Conservation (phyloP, 2,329 filamentous ascomycete genomes). For the Pyrenophora tritici-repentis region DNA sequence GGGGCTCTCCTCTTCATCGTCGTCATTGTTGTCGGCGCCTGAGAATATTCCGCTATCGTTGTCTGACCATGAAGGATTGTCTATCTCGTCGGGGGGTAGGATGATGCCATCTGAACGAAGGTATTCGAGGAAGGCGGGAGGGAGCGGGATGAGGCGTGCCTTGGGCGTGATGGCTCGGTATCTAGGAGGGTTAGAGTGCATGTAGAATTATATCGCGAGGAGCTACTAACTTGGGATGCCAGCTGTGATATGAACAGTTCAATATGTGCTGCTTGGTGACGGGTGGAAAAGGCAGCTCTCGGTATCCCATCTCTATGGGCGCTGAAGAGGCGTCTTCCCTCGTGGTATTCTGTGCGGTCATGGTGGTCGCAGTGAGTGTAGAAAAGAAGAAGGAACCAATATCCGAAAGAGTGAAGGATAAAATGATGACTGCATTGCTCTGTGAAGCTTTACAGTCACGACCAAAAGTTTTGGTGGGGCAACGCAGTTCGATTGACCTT, state of each 20-base stretch:
- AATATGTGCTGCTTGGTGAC: conserved; percentile 85
- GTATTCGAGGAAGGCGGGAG: conserved; percentile 77
- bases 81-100: conserved; percentile 71
- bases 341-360: conserved; percentile 19
- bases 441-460: conserved; percentile 28
- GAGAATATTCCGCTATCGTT: conserved; percentile 60
- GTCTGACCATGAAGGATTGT: conserved; percentile 51
- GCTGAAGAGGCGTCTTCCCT: conserved; percentile 1
- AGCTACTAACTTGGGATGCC: conserved; percentile 72
- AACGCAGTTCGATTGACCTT: conserved; percentile 2
- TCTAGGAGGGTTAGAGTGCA: conserved; percentile 47
- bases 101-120: conserved; percentile 92
- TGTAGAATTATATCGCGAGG: not conserved
- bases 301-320: conserved; percentile 23
- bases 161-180: conserved; percentile 83
- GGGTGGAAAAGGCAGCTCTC: conserved; percentile 73
- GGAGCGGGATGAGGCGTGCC: conserved; percentile 80
- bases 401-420: not conserved
- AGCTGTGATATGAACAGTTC: conserved; percentile 91
- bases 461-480: conserved; percentile 38
- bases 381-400: not conserved
- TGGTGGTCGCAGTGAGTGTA: conserved; percentile 20
- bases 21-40: conserved; percentile 52
- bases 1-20: conserved; percentile 59
- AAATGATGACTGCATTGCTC: conserved; percentile 29